Conservation (phyloP, 2,329 filamentous ascomycete species). For the Penicillium sp. region DNA sequence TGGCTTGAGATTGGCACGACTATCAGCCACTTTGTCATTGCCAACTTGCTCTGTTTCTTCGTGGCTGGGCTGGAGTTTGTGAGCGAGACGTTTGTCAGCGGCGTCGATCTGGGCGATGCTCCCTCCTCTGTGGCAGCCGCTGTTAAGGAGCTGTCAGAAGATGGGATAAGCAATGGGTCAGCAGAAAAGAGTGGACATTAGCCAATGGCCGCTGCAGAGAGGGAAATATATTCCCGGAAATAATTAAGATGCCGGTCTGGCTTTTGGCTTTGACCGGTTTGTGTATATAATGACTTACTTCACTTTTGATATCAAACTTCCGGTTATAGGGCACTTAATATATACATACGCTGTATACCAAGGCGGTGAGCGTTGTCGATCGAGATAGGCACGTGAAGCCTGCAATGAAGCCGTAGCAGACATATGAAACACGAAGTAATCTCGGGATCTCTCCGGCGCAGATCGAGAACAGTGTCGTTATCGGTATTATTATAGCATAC, state of each 20-base stretch:
- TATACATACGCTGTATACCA: neutral
- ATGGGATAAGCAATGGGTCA: neutral
- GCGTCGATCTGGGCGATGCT: conserved; percentile 57
- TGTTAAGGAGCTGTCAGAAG: neutral
- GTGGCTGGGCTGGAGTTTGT: conserved; percentile 82
- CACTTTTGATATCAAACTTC: neutral
- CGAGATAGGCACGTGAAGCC: too few species aligned
- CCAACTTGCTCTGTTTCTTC: conserved; percentile 83
- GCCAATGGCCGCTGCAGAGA: neutral
- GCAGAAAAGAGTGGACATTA: neutral
- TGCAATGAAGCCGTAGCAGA: too few species aligned
- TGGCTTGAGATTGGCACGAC: conserved; percentile 98
- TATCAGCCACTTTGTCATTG: conserved; percentile 93
- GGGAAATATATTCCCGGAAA: neutral
- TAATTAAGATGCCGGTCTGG: neutral
- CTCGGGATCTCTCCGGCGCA: too few species aligned
- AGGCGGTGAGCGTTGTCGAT: too few species aligned
- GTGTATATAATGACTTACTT: neutral
- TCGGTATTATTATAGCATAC: too few species aligned
- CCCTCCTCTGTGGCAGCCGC: neutral
- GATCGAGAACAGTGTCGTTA: too few species aligned
- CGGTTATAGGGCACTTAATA: too few species aligned
- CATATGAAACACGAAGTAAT: too few species aligned
- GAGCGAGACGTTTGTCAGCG: conserved; percentile 76
- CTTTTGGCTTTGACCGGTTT: neutral